phyloP scores from a whole-genome alignment of 2,329 filamentous ascomycete genomes.

The Emergomyces orientalis region DNA sequence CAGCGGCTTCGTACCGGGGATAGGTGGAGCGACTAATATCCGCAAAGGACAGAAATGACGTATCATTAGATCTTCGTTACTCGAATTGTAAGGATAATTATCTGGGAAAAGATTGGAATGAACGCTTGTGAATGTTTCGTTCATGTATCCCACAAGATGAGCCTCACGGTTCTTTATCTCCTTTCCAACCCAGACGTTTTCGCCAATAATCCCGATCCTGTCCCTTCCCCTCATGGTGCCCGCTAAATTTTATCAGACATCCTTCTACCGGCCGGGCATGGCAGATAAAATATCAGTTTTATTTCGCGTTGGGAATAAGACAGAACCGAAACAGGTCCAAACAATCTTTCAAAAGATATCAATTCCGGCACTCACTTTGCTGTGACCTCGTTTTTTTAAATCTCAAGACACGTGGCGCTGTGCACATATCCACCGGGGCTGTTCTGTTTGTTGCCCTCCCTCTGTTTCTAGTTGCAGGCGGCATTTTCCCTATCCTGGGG shows the following conservation, averaged over 20 bases:
- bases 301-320: not conserved
- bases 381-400: not conserved
- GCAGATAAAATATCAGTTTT: not conserved
- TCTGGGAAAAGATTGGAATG: not conserved
- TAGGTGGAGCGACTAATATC: constrained; percentile 8
- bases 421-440: not conserved
- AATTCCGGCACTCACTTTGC: not conserved
- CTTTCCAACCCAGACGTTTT: constrained; percentile 13
- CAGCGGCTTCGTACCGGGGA: constrained; percentile 16
- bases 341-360: not conserved
- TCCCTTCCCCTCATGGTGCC: constrained; percentile 10
- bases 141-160: not conserved
- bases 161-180: constrained; percentile 11
- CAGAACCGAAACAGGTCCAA: not conserved
- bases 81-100: not conserved
- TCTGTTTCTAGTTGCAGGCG: not conserved
- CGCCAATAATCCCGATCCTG: constrained; percentile 12
- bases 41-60: not conserved
- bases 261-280: constrained; percentile 5
- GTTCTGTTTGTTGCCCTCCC: not conserved
- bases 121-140: not conserved
- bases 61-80: not conserved
- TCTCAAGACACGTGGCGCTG: not conserved
- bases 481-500: not conserved
- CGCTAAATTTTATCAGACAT: constrained; percentile 12